A percentile compares a stretch with the other conserved stretches of the same genome.
These are phyloP conservation scores for Ormosia semicastrata DNA, from an alignment of 306 rosid genomes.

Conservation along the genomic window DNA sequence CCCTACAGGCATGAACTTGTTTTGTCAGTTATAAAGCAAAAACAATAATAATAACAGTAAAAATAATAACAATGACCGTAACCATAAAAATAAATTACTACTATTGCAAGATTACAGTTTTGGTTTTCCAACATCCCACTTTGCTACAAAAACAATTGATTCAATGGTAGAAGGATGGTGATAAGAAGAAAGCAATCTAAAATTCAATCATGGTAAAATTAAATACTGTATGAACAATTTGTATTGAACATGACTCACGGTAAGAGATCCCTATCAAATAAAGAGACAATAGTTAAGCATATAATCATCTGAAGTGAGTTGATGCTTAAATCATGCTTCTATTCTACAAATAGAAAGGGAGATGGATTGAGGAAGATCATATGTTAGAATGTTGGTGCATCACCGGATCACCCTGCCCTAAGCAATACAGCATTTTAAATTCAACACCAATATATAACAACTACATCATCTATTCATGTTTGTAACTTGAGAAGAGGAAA, in stretches of 20 bases:
- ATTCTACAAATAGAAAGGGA: not conserved
- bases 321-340: not conserved
- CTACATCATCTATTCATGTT: not conserved
- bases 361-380: not conserved
- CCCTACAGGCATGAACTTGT: slow-evolving; percentile 60
- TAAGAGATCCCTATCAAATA: not conserved
- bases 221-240: not conserved
- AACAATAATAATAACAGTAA: not conserved
- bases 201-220: not conserved
- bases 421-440: slow-evolving; percentile 10
- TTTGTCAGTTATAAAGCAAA: not conserved
- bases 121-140: slow-evolving; percentile 7
- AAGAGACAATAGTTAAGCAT: not conserved
- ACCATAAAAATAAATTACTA: not conserved
- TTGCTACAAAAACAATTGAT: not conserved
- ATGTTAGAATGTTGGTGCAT: not conserved
- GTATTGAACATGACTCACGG: not conserved
- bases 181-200: not conserved
- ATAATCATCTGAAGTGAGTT: not conserved
- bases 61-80: not conserved
- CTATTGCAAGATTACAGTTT: not conserved
- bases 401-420: not conserved
- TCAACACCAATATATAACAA: not conserved
- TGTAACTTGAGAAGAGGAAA: slow-evolving; percentile 18
- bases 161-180: not conserved